Evolutionary conservation across 2,329 filamentous ascomycete species (phyloP), one percentile per base, ranked within the genome.

Genomic region (Diaporthe sp.): DNA sequence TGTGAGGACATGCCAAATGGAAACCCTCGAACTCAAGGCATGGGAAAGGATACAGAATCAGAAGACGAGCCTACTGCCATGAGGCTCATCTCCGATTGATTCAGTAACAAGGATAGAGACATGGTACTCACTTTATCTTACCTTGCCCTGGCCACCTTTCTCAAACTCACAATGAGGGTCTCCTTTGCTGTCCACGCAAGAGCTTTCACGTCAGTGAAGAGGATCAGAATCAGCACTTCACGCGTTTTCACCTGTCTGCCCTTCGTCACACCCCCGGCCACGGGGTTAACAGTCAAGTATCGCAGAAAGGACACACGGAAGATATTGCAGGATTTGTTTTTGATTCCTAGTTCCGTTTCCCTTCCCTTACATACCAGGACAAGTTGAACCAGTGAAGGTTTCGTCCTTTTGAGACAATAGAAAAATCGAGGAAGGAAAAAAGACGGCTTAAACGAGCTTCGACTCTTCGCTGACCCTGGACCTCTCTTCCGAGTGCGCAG

Each of bases 361-460:
- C 25, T 54, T 54, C 67, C 55, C 22, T 71, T 74, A 68, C 64
- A 66, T 54, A 60, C 19, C 58, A 71, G 52, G 66, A 60, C 71
- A 47, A 58, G 64, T 57, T 50, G 15, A 64, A 68, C 74, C 74
- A 68, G n/a, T 50, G 22, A 68, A 74, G 52, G 71, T 55, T 25
- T 74, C 35, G 66, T 57, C 57, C 74, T 45, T 33, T 67, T 72
- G 25, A 72, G 33, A 71, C 67, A 75, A 54, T 61, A 69, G 50
- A 64, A 72, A 55, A 71, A 60, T 35, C 33, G 45, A 60, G 25
- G 19, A 61, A 28, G 38, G 28, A 42, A 64, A 64, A 64, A 35
- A 50, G 55, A 40, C 42, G 69, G 22, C 57, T 57, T 25, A 60
- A 40, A 58, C 55, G 35, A 74, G 58, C n/a, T 45, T 40, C 35